Conservation (phyloP, 305 asterid species). For the Ajuga reptans region DNA sequence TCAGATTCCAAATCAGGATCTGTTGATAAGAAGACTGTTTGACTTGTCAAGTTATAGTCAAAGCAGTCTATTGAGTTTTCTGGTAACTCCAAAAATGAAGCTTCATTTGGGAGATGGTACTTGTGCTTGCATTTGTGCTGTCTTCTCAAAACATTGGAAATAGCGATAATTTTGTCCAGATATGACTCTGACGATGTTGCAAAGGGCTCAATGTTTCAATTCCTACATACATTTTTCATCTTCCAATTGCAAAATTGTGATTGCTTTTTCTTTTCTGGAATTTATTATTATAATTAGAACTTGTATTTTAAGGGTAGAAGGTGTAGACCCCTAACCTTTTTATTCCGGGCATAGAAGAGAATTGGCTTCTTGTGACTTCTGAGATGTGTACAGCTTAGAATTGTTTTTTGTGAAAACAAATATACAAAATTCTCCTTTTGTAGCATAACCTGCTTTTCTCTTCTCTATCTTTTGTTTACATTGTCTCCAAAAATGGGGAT, state of each 20-base stretch:
- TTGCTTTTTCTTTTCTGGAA: constrained; percentile 30
- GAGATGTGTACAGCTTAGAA: constrained; percentile 64
- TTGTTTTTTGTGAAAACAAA: constrained; percentile 36
- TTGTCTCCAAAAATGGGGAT: constrained; percentile 7
- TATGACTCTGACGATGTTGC: constrained; percentile 28
- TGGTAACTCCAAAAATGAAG: constrained; percentile 22
- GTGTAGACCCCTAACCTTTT: constrained; percentile 45
- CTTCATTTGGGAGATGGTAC: constrained; percentile 24
- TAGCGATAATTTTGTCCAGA: constrained; percentile 20
- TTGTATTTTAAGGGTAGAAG: constrained; percentile 59
- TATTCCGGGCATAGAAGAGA: constrained; percentile 47
- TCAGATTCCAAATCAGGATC: constrained; percentile 50
- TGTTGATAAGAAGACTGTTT: constrained; percentile 29
- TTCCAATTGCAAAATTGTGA: constrained; percentile 35
- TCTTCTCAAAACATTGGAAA: constrained; percentile 22
- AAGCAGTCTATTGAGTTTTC: constrained; percentile 14
- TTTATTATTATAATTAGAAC: constrained; percentile 31
- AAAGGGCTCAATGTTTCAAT: constrained; percentile 36
- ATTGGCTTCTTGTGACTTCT: constrained; percentile 41
- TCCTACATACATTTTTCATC: constrained; percentile 32
- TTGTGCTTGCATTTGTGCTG: constrained; percentile 20
- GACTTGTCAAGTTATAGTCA: constrained; percentile 20
- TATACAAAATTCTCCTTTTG: constrained; percentile 34
- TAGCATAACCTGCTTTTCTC: constrained; percentile 19
- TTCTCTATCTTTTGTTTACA: constrained; percentile 18